Evolutionary conservation across 306 rosid species (phyloP), one percentile per base, ranked within the genome.

Genomic region (Ormosia emarginata): DNA sequence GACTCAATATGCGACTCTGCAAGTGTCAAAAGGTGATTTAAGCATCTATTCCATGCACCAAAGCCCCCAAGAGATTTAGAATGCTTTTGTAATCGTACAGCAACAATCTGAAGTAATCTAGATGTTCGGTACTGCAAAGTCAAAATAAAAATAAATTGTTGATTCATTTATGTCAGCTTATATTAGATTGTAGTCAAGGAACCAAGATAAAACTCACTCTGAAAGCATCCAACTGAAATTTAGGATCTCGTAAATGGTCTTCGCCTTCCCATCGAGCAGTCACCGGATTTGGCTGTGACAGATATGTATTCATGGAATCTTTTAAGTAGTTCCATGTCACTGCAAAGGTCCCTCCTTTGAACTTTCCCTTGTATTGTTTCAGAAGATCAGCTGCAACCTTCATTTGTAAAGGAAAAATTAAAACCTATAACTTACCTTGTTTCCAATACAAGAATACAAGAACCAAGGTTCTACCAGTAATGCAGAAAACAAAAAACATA

Each of bases 31-130:
- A 95, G 98, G 86, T 95, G 99, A 86, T 95, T 93, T 82, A 95
- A 90, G 88, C 99, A 95, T 88, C 98, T 87, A 81, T 95, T 95
- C 99, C 99, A 95, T 56, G 98, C 97, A 67, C 97, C 97, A 82
- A 95, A 95, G 72, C 79, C 66, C 69, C 99, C 99, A 49, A 93
- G 99, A 46, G 88, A 67, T 87, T 93, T 93, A 36, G 97, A 88
- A 83, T 95, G 98, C 89, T 95, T 95, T 47, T 82, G 89, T 33
- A 95, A 94, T 74, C 98, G 87, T 34, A 93, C 83, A 67, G 92
- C 93, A 71, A 86, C 99, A 85, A 96, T 95, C 61, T 95, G 99
- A 89, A 95, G 99, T 78, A 95, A 81, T 72, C 96, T 86, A 58
- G 99, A 95, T 67, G 99, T 95, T 73, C 99, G 98, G 69, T 95